These are phyloP conservation scores for Stephanodiscus minutulus DNA, from an alignment of 108 stramenopile genomes.

Conservation along the genomic window DNA sequence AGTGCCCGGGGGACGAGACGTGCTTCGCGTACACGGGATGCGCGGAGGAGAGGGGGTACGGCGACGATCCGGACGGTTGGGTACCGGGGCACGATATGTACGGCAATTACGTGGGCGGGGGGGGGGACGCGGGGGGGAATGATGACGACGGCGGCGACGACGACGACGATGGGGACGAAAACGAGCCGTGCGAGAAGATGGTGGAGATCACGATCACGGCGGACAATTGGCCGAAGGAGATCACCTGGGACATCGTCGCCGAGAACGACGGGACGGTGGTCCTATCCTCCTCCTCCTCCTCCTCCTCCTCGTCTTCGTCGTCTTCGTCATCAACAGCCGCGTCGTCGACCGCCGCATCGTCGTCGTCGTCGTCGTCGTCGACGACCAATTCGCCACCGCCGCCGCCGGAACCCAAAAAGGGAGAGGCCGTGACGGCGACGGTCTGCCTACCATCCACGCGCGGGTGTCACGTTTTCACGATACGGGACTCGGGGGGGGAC, in stretches of 20 bases:
- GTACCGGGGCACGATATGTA: background rate
- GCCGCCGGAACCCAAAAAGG: slow-evolving; percentile 16
- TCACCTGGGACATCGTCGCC: slow-evolving; percentile 4
- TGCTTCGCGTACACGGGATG: slow-evolving; percentile 47
- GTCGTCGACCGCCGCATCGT: background rate
- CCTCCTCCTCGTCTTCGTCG: too few species aligned
- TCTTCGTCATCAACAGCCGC: background rate
- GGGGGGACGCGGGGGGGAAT: background rate
- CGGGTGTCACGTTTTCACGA: slow-evolving; percentile 37
- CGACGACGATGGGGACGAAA: background rate
- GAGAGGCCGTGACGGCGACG: background rate
- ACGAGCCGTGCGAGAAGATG: background rate
- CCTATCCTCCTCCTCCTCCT: too few species aligned
- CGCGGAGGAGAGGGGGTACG: slow-evolving; percentile 35
- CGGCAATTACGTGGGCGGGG: background rate
- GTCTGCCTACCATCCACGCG: slow-evolving; percentile 1
- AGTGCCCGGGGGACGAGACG: slow-evolving; percentile 24
- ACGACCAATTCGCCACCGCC: background rate
- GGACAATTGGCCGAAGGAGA: slow-evolving; percentile 44
- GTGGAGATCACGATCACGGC: slow-evolving; percentile 29
- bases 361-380: background rate
- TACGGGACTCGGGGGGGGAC: slow-evolving; percentile 45
- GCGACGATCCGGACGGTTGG: slow-evolving; percentile 11
- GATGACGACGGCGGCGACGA: slow-evolving; percentile 2
- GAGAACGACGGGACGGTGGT: too few species aligned